These are phyloP conservation scores for Wallacemonas sp. DNA, from an alignment of 208 protist species.

Conservation along the genomic window DNA sequence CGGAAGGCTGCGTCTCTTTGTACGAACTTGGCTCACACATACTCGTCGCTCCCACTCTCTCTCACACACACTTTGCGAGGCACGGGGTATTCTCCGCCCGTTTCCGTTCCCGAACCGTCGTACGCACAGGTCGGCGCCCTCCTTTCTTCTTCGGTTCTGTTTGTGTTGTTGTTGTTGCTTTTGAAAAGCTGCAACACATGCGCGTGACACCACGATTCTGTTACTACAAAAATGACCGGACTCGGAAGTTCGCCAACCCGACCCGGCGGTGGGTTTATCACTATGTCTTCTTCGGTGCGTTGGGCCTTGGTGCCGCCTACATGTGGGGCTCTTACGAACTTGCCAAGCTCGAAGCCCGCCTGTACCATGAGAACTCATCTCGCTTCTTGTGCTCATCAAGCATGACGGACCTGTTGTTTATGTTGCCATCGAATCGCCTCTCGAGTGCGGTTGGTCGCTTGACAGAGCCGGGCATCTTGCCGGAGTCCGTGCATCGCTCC, in stretches of 20 bases:
- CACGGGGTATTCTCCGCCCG: no score
- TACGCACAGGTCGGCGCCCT: no score
- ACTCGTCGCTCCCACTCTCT: background rate
- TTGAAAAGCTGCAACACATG: conserved; percentile 9
- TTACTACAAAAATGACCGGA: conserved; percentile 64
- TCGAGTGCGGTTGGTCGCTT: conserved; percentile 51
- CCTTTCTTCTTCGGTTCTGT: no score
- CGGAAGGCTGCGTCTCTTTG: no score
- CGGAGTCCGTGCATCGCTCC: conserved; percentile 39
- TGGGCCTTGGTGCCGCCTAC: conserved; percentile 31
- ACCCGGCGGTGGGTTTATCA: conserved; percentile 79
- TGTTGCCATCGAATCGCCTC: conserved; percentile 67
- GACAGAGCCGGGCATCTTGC: conserved; percentile 35
- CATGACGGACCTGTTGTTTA: conserved; percentile 57
- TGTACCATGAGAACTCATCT: conserved; percentile 29
- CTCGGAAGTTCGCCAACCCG: conserved; percentile 43
- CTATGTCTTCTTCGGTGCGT: conserved; percentile 35
- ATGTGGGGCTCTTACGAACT: conserved; percentile 41
- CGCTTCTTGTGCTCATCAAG: conserved; percentile 45
- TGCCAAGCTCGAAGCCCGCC: conserved; percentile 57
- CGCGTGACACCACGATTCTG: conserved; percentile 1
- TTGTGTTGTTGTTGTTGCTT: conserved; percentile 4
- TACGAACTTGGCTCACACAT: background rate
- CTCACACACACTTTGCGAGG: background rate
- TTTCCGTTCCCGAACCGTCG: no score